These are phyloP conservation scores for Quercus cerris DNA, from an alignment of 306 rosid genomes.

Conservation along the genomic window DNA sequence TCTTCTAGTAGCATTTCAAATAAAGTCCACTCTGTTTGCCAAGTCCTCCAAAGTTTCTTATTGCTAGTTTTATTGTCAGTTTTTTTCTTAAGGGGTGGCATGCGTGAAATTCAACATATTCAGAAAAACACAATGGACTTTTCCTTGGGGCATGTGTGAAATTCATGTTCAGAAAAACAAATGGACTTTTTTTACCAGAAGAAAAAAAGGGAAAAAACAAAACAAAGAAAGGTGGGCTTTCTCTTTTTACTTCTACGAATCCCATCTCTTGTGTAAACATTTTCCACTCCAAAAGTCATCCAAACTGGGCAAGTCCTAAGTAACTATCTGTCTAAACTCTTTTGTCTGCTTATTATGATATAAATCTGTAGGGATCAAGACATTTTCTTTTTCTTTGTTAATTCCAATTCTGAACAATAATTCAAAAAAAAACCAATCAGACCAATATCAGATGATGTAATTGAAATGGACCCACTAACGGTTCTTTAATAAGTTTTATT, in stretches of 20 bases:
- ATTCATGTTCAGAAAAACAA: no score
- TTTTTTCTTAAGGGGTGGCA: no score
- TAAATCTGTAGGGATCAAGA: background rate
- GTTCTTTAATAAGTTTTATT: constrained; percentile 25
- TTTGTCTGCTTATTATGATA: constrained; percentile 24
- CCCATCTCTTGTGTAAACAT: constrained; percentile 10
- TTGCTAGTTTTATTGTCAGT: no score
- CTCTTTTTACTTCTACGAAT: constrained; percentile 31
- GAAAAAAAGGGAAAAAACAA: background rate
- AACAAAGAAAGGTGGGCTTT: background rate
- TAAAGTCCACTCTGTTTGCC: no score
- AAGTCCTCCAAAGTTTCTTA: no score
- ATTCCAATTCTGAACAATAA: constrained; percentile 37
- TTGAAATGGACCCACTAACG: constrained; percentile 22
- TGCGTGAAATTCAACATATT: no score
- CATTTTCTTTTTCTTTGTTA: constrained; percentile 18
- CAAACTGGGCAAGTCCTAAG: constrained; percentile 25
- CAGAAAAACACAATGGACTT: no score
- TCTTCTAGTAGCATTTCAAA: background rate
- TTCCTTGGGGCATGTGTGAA: no score
- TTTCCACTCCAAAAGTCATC: constrained; percentile 30
- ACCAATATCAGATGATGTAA: constrained; percentile 21
- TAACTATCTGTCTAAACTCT: constrained; percentile 31
- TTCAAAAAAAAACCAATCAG: constrained; percentile 18
- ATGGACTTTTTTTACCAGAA: no score